Evolutionary conservation across 768 basidiomycete genomes (phyloP).

Genomic region (Boletus subcaerulescens): DNA sequence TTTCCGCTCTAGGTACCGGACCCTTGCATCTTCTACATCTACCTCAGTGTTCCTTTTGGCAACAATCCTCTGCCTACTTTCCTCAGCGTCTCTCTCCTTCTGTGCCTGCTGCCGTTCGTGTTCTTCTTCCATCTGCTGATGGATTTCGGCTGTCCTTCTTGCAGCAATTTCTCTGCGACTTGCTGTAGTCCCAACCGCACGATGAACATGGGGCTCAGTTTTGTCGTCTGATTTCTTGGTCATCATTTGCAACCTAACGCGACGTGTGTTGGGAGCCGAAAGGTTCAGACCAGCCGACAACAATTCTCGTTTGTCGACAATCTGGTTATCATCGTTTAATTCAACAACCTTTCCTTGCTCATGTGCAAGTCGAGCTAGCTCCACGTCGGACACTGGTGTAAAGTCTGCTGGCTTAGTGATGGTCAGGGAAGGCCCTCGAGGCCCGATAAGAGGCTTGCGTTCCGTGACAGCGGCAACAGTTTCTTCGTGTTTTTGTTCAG

Average conservation of each 20-base stretch:
- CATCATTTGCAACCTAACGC: constrained; percentile 47
- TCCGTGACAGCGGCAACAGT: constrained; percentile 70
- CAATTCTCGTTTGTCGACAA: constrained; percentile 92
- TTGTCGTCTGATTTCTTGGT: constrained; percentile 25
- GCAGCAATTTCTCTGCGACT: constrained; percentile 79
- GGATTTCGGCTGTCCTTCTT: constrained; percentile 74
- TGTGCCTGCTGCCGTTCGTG: constrained; percentile 54
- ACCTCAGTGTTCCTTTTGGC: constrained; percentile 72
- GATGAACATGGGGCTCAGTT: constrained; percentile 48
- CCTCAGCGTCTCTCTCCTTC: constrained; percentile 57
- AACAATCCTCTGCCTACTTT: constrained; percentile 63
- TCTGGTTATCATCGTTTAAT: constrained; percentile 95
- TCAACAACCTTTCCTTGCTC: constrained; percentile 84
- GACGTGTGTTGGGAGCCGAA: constrained; percentile 75
- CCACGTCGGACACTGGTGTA: constrained; percentile 63
- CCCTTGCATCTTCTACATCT: constrained; percentile 70
- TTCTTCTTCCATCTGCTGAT: constrained; percentile 76
- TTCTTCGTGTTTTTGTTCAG: constrained; percentile 80
- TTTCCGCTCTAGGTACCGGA: constrained; percentile 78
- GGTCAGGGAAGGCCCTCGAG: constrained; percentile 62
- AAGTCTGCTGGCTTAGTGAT: constrained; percentile 72
- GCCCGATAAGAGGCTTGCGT: constrained; percentile 56
- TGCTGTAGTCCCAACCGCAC: constrained; percentile 84
- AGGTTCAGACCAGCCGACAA: constrained; percentile 91
- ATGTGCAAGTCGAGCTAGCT: constrained; percentile 67